These are phyloP conservation scores for Neospermospora avenae DNA, from an alignment of 2,329 filamentous ascomycete species.

Conservation along the genomic window DNA sequence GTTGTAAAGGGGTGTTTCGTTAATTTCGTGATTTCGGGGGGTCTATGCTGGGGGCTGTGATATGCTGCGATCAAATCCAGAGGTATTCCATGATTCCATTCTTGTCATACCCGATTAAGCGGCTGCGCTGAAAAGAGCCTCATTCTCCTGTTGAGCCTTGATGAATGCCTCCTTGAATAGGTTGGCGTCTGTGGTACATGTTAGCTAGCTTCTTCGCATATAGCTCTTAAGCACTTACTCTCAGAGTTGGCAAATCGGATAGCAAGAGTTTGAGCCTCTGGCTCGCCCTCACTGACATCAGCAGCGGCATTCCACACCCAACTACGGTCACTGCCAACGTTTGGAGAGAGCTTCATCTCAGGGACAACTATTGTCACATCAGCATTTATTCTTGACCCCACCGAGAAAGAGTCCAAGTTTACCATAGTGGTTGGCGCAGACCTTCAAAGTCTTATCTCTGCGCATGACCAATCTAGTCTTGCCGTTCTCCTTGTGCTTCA, in stretches of 20 bases:
- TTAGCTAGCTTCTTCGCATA: slow-evolving; percentile 19
- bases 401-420: slow-evolving; percentile 40
- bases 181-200: slow-evolving; percentile 70
- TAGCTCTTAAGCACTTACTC: slow-evolving; percentile 57
- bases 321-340: slow-evolving; percentile 95
- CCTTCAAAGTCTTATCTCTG: slow-evolving; percentile 99
- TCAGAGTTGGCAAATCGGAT: slow-evolving; percentile 98
- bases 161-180: slow-evolving; percentile 96
- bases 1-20: slow-evolving; percentile 26
- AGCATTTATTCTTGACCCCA: background rate
- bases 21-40: slow-evolving; percentile 26
- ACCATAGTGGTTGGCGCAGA: slow-evolving; percentile 99
- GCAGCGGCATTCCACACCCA: slow-evolving; percentile 99
- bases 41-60: slow-evolving; percentile 24
- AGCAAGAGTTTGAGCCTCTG: slow-evolving; percentile 91
- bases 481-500: slow-evolving; percentile 98
- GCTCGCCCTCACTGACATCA: slow-evolving; percentile 96
- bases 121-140: slow-evolving; percentile 69
- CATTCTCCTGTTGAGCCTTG: slow-evolving; percentile 95
- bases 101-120: slow-evolving; percentile 21
- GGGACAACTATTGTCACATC: slow-evolving; percentile 67
- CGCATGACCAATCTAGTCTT: slow-evolving; percentile 99
- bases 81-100: slow-evolving; percentile 9
- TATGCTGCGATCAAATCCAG: slow-evolving; percentile 21
- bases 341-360: slow-evolving; percentile 98